Evolutionary conservation across 1,284 basidiomycete genomes (phyloP), one percentile per base, ranked within the genome.

Genomic region (Naganishia cerealis): DNA sequence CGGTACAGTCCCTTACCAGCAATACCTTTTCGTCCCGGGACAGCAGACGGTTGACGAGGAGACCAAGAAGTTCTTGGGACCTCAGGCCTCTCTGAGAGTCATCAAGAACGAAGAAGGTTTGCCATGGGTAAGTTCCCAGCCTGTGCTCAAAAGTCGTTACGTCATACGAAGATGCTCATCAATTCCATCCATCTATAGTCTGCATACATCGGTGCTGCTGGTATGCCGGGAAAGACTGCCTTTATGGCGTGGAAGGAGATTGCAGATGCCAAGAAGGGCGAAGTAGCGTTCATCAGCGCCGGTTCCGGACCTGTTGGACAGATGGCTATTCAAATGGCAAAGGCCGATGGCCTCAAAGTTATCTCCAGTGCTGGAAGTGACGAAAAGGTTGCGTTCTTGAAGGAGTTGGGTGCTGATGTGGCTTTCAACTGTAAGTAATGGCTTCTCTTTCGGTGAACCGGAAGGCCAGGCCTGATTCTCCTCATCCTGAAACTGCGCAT

Each of bases 301-400:
- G 77, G 73, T 4, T 72, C 72, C 33, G 76, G 78, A 36, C 69
- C 75, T 15, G 78, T 79, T 36, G 78, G 78, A 40, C 72, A 73
- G 71, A 57, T 76, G 10, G 79, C 80, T 46, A 72, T 78, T 38
- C 82, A 83, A 68, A 71, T 83, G 15, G 80, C 81, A 5, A 83
- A 83, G 71, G 50, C 55, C 2, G 75, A 79, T 26, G 82, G 82
- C 2, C 65, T 81, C 48, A 80, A 79, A 66, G 80, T 83, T 29
- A 79, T 83, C 55, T 79, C 77, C 8, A 81, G 80, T 0, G 80
- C 81, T 15, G 80, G 82, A 40, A 77, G 78, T 9, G 80, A 82
- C 15, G 77, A 79, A 39, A 83, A 83, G 70, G 80, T 83, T 24
- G 69, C 74, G 42, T 71, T 36, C 70, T 83, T 75, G 54, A 80